Base-by-base conservation (phyloP, 1,284 basidiomycete genomes). In the Gomphus bonarii region DNA sequence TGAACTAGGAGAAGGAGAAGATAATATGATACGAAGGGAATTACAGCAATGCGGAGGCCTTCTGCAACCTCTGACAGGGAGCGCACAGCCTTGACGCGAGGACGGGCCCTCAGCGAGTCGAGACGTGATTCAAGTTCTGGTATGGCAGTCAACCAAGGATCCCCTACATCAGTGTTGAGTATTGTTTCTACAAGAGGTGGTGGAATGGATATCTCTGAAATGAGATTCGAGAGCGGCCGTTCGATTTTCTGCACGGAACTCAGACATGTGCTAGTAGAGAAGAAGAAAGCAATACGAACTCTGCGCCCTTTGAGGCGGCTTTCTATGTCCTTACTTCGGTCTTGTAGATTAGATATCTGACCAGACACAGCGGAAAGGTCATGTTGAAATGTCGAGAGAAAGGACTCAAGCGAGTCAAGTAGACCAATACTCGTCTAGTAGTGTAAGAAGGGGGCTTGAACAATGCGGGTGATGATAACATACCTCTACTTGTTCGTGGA, bases 311-410 rank as follows among this genome's bases (percentile, higher is more conserved):
- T 89, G 54, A 98, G 76, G 59, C 88, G 80, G 59, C 80, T 81
- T 62, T 97, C 95, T 50, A 99, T 95, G 50, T 88, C 85, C 62
- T 90, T 88, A 66, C 91, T 95, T 40, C 91, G 81, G 60, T 82
- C 79, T 68, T 99, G 95, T 25, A 99, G 77, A 62, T 95, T 89
- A 0, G 91, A 87, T 67, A 99, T 97, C 67, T 99, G 95, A 0
- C 91, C 89, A 2, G 95, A 97, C 4, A 98, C 94, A 1, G 87
- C 84, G 3, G 89, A 88, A 5, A 99, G 77, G 70, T 99, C 95
- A 63, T 80, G 86, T 70, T 97, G 94, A 65, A 99, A 99, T 0
- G 91, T 95, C 1, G 92, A 92, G 10, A 98, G 78, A 69, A 98
- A 98, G 1, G 82, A 77, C 63, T 95, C 87, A 3, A 99, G 78